Evolutionary conservation across 2,329 filamentous ascomycete species (phyloP).

Genomic region (Fusarium sublunatum): DNA sequence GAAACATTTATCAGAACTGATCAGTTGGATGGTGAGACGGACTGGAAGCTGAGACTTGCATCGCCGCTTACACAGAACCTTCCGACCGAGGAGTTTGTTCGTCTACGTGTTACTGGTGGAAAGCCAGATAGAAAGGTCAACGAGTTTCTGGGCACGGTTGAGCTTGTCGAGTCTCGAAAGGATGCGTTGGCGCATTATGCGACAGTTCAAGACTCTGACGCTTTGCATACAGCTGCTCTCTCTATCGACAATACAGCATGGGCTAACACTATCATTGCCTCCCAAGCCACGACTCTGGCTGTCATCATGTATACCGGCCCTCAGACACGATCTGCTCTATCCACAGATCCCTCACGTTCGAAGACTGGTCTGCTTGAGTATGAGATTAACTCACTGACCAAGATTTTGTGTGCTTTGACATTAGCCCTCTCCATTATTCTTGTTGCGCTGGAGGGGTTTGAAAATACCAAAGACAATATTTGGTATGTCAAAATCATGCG

Average conservation of each 20-base stretch:
- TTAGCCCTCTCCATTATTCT: constrained; percentile 86
- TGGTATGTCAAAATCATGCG: constrained; percentile 99
- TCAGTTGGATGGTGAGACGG: constrained; percentile 96
- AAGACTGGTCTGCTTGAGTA: constrained; percentile 94
- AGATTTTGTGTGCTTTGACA: constrained; percentile 92
- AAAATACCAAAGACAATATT: constrained; percentile 69
- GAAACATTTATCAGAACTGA: constrained; percentile 98
- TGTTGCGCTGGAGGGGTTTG: constrained; percentile 87
- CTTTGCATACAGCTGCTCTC: constrained; percentile 73
- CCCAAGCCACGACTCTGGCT: constrained; percentile 87
- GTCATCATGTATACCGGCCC: constrained; percentile 95
- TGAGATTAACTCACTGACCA: constrained; percentile 97
- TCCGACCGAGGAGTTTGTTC: constrained; percentile 75
- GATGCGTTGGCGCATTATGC: constrained; percentile 59
- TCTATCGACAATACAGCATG: constrained; percentile 98
- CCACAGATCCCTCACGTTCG: constrained; percentile 89
- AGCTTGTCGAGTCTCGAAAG: constrained; percentile 70
- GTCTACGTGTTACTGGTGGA: constrained; percentile 79
- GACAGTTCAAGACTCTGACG: constrained; percentile 50
- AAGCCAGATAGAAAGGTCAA: constrained; percentile 95
- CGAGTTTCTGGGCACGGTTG: constrained; percentile 90
- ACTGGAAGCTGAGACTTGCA: constrained; percentile 95
- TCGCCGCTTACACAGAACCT: constrained; percentile 88
- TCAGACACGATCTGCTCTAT: constrained; percentile 92
- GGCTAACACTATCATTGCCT: constrained; percentile 97